Percentiles rank a stretch among this genome's conserved stretches.
Conservation (phyloP, 2,329 filamentous ascomycete species). For the Claviceps spartinae region DNA sequence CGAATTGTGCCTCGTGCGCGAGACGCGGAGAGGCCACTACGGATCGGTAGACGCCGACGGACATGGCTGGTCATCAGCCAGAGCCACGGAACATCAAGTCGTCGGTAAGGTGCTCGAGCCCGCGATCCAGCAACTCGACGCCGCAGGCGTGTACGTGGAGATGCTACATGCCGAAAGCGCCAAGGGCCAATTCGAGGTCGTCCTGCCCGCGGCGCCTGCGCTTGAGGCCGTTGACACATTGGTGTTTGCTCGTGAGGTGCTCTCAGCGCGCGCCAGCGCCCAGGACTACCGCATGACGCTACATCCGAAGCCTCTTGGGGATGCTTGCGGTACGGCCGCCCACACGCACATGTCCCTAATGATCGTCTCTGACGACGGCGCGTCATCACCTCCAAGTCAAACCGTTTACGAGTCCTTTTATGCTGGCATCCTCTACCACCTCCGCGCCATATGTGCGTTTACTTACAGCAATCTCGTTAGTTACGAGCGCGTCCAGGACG, state of each 20-base stretch:
- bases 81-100: constrained; percentile 44
- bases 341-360: constrained; percentile 57
- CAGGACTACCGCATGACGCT: constrained; percentile 56
- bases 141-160: constrained; percentile 52
- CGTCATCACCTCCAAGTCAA: constrained; percentile 10
- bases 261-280: constrained; percentile 48
- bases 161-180: constrained; percentile 65
- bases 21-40: constrained; percentile 21
- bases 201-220: constrained; percentile 49
- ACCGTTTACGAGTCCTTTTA: constrained; percentile 53
- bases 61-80: constrained; percentile 59
- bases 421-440: constrained; percentile 53
- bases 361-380: constrained; percentile 11
- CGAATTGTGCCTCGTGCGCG: constrained; percentile 58
- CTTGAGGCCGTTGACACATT: constrained; percentile 59
- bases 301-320: constrained; percentile 54
- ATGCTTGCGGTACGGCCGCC: constrained; percentile 47
- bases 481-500: constrained; percentile 54
- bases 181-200: constrained; percentile 64
- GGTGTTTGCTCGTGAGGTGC: constrained; percentile 55
- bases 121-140: constrained; percentile 46
- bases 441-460: constrained; percentile 55
- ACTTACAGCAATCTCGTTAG: constrained; percentile 51
- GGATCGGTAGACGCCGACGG: constrained; percentile 39
- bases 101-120: constrained; percentile 48